Conservation (phyloP, 352 stramenopile genomes). For the Pythium myriotylum region DNA sequence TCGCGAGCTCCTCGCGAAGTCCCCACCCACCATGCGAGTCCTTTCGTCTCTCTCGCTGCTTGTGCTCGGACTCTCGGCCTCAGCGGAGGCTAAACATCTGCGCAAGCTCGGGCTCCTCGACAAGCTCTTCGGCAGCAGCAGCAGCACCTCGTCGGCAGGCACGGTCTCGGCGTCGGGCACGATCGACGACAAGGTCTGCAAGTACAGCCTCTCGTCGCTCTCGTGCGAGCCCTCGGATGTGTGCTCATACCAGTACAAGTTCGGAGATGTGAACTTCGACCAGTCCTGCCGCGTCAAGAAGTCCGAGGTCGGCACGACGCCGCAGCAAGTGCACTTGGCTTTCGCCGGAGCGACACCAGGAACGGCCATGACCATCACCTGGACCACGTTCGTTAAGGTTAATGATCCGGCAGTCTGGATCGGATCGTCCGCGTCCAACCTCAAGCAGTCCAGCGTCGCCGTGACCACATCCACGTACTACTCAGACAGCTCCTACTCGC, state of each 20-base stretch:
- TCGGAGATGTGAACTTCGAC: conserved; percentile 18
- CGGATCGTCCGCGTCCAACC: conserved; percentile 13
- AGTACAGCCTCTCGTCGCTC: conserved; percentile 7
- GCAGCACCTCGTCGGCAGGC: neutral
- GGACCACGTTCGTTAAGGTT: conserved; percentile 38
- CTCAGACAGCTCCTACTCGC: conserved; percentile 44
- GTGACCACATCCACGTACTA: conserved; percentile 36
- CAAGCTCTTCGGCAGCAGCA: neutral
- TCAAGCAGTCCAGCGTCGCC: conserved; percentile 19
- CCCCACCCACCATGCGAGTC: no score
- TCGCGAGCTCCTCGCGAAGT: no score
- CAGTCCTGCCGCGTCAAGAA: conserved; percentile 24
- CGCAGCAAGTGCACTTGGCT: conserved; percentile 55
- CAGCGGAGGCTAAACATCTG: neutral
- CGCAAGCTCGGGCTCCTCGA: no score
- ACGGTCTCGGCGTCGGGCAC: no score
- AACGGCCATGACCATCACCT: conserved; percentile 47
- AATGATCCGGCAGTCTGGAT: conserved; percentile 44
- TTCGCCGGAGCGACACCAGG: conserved; percentile 43
- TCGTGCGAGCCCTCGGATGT: conserved; percentile 2
- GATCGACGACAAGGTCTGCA: conserved; percentile 11
- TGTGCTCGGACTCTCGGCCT: neutral
- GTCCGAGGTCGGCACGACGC: conserved; percentile 3
- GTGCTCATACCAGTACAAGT: conserved; percentile 21
- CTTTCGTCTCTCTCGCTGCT: neutral